phyloP scores from a whole-genome alignment of 2,329 filamentous ascomycete genomes.

The Neonectria neomacrospora region DNA sequence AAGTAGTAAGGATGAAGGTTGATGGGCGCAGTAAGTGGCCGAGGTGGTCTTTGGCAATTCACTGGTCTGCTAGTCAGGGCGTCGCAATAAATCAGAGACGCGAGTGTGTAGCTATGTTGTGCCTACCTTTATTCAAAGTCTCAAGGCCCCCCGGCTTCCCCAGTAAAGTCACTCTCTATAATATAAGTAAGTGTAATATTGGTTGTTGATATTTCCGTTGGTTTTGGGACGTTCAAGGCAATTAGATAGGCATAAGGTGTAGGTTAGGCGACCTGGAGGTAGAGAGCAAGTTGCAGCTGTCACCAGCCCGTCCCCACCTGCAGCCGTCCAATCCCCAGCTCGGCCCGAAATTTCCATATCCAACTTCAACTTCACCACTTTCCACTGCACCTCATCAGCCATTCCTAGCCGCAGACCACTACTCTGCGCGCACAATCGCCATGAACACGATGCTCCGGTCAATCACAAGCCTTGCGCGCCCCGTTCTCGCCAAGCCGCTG shows the following conservation, averaged over 20 bases:
- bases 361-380: conserved; percentile 34
- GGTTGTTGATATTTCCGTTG: neutral
- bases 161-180: neutral
- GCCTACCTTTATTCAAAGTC: no score
- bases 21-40: no score
- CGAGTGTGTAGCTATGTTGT: no score
- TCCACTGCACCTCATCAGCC: conserved; percentile 28
- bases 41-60: no score
- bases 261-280: conserved; percentile 26
- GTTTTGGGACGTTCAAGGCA: no score
- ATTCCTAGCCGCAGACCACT: conserved; percentile 31
- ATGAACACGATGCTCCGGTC: conserved; percentile 46
- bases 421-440: conserved; percentile 19
- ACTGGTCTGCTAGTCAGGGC: no score
- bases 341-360: conserved; percentile 44
- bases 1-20: no score
- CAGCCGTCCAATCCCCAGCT: conserved; percentile 34
- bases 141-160: no score
- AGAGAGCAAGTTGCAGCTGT: neutral
- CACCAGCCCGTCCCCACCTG: conserved; percentile 24
- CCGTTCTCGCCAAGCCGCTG: conserved; percentile 40
- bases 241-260: conserved; percentile 26
- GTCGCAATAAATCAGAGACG: no score
- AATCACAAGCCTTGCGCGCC: conserved; percentile 48
- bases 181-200: neutral